Percentiles rank a stretch among this genome's conserved stretches.
Evolutionary conservation across 768 basidiomycete species (phyloP).

Genomic region (Atractiella rhizophila): DNA sequence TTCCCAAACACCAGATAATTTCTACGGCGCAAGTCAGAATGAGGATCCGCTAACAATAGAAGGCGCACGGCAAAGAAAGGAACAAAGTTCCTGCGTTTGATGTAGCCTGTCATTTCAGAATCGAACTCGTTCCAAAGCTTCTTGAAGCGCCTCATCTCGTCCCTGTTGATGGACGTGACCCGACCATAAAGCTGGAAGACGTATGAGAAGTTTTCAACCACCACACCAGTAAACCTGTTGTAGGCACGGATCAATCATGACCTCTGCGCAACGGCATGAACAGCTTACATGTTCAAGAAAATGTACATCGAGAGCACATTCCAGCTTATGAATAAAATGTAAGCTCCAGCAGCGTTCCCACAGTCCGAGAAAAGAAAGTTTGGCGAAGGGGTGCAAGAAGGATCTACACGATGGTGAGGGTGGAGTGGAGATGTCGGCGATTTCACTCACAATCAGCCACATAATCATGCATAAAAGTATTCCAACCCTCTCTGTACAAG

Average conservation of each 20-base stretch:
- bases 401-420: background rate
- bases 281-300: conserved; percentile 85
- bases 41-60: background rate
- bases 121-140: conserved; percentile 75
- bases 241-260: background rate
- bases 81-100: conserved; percentile 43
- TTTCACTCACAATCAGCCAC: conserved; percentile 2
- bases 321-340: conserved; percentile 73
- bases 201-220: conserved; percentile 86
- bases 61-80: conserved; percentile 54
- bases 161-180: conserved; percentile 56
- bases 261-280: conserved; percentile 22
- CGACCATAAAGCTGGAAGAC: conserved; percentile 68
- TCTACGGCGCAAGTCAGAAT: conserved; percentile 21
- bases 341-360: conserved; percentile 56
- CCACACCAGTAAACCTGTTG: conserved; percentile 33
- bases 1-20: conserved; percentile 63
- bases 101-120: conserved; percentile 46
- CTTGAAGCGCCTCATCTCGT: conserved; percentile 85
- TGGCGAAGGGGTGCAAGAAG: conserved; percentile 36
- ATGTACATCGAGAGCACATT: conserved; percentile 93
- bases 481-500: conserved; percentile 65
- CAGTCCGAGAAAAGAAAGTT: conserved; percentile 49
- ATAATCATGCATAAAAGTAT: conserved; percentile 89
- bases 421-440: background rate